These are phyloP conservation scores for Trichoderma sp. DNA, from an alignment of 2,329 filamentous ascomycete species.

Conservation along the genomic window DNA sequence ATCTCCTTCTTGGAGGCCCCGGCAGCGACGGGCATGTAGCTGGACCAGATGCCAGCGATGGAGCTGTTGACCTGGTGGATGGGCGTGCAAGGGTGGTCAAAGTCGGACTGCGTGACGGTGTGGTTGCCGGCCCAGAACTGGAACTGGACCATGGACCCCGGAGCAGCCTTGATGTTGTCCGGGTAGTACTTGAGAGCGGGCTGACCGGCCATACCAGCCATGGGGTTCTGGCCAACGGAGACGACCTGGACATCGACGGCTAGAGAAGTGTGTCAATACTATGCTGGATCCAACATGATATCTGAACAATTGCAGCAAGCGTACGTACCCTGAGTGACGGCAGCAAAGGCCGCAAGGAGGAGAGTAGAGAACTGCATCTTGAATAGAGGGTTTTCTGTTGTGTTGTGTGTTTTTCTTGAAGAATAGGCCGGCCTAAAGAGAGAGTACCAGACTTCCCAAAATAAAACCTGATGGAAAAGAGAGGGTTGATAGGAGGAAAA, in stretches of 20 bases:
- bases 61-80: slow-evolving; percentile 56
- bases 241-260: slow-evolving; percentile 61
- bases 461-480: slow-evolving; percentile 31
- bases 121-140: slow-evolving; percentile 71
- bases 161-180: slow-evolving; percentile 62
- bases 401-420: slow-evolving; percentile 30
- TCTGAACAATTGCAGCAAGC: neutral
- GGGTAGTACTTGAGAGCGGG: slow-evolving; percentile 63
- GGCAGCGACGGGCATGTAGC: slow-evolving; percentile 65
- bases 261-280: slow-evolving; percentile 28
- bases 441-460: slow-evolving; percentile 29
- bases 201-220: slow-evolving; percentile 56
- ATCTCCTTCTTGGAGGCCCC: slow-evolving; percentile 52
- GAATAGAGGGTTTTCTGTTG: slow-evolving; percentile 30
- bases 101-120: slow-evolving; percentile 77
- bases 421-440: slow-evolving; percentile 30
- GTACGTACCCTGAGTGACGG: slow-evolving; percentile 50
- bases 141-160: slow-evolving; percentile 68
- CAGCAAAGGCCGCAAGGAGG: slow-evolving; percentile 51
- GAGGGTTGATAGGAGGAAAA: slow-evolving; percentile 33
- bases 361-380: slow-evolving; percentile 58
- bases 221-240: slow-evolving; percentile 58
- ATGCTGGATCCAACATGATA: neutral
- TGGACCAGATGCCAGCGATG: slow-evolving; percentile 64
- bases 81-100: slow-evolving; percentile 69